Evolutionary conservation across 139 green algal genomes (phyloP).

Genomic region (Picochlorum sp.): DNA sequence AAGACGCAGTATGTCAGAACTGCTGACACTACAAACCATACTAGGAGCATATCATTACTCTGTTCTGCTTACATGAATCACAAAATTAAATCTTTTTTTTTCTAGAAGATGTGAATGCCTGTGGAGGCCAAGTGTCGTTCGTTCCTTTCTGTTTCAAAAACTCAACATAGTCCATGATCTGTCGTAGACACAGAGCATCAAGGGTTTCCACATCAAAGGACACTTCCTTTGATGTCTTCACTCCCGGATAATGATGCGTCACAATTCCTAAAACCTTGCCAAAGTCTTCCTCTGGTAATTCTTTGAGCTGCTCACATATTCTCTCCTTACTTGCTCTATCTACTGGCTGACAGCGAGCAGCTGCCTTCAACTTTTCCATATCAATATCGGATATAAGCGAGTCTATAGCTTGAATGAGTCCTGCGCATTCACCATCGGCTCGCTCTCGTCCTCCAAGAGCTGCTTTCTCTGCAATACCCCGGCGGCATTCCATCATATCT

Average conservation of each 20-base stretch:
- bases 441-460: neutral
- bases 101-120: neutral
- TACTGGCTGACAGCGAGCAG: constrained; percentile 35
- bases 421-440: constrained; percentile 22
- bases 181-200: constrained; percentile 44
- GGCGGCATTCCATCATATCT: constrained; percentile 17
- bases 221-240: constrained; percentile 37
- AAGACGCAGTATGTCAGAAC: no score
- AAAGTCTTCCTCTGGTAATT: constrained; percentile 38
- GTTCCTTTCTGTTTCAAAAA: neutral
- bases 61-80: neutral
- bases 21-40: no score
- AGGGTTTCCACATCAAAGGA: constrained; percentile 45
- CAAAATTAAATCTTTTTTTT: neutral
- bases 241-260: constrained; percentile 30
- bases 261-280: constrained; percentile 41
- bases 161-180: constrained; percentile 25
- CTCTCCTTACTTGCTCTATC: constrained; percentile 25
- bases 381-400: constrained; percentile 28
- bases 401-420: constrained; percentile 31
- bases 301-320: constrained; percentile 20
- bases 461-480: neutral
- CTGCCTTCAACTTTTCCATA: constrained; percentile 38
- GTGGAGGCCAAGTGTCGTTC: neutral
- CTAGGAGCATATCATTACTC: neutral